Evolutionary conservation across 2,329 filamentous ascomycete genomes (phyloP).

Genomic region (Penicillium occitanis): DNA sequence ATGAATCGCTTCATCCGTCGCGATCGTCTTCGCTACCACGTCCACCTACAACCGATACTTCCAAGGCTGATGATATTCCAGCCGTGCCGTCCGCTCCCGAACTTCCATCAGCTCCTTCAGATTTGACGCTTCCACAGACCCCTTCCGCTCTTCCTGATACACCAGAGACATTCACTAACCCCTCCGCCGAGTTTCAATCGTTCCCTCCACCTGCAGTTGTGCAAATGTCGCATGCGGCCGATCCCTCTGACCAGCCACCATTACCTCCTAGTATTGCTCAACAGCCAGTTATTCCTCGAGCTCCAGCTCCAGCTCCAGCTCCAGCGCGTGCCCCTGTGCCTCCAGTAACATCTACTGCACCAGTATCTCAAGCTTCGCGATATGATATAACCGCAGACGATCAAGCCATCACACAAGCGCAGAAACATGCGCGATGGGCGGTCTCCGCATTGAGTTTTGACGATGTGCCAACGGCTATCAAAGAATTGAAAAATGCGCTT

Average conservation of each 20-base stretch:
- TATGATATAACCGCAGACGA: constrained; percentile 54
- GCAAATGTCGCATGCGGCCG: constrained; percentile 11
- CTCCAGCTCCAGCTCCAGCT: constrained; percentile 23
- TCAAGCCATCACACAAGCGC: constrained; percentile 73
- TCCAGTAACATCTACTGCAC: constrained; percentile 17
- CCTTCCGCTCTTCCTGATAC: constrained; percentile 36
- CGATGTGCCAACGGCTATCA: constrained; percentile 84
- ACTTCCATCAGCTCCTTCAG: constrained; percentile 42
- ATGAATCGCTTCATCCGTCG: constrained; percentile 53
- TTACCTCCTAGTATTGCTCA: constrained; percentile 23
- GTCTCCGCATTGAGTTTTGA: constrained; percentile 97
- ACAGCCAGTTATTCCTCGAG: constrained; percentile 24
- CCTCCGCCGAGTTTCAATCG: constrained; percentile 40
- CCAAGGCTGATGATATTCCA: constrained; percentile 25
- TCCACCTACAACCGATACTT: constrained; percentile 25
- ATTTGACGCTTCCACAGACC: constrained; percentile 33
- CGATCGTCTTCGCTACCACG: constrained; percentile 44
- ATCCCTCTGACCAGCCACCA: constrained; percentile 11
- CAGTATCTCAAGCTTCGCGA: constrained; percentile 21
- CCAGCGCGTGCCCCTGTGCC: constrained; percentile 25
- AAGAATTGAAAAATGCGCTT: constrained; percentile 76
- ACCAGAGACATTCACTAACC: constrained; percentile 23
- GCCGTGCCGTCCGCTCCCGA: constrained; percentile 27
- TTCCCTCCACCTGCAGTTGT: constrained; percentile 41
- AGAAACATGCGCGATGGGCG: constrained; percentile 96